Conservation (phyloP, 331 rosid species). For the Arachis monticola region DNA sequence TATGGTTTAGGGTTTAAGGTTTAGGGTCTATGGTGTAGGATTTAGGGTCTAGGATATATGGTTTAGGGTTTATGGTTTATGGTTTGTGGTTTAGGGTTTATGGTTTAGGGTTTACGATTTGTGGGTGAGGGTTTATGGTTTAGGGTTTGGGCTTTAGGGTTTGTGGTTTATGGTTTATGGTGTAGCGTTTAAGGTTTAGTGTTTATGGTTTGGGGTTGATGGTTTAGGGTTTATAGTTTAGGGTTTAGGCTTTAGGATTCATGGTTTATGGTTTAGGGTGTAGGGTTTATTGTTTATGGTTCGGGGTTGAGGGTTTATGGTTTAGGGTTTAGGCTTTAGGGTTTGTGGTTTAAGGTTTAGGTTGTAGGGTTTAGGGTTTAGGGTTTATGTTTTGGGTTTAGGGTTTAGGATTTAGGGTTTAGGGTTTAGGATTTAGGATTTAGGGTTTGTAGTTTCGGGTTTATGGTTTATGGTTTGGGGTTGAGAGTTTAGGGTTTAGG, state of each 20-base stretch:
- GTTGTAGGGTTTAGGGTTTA: not conserved
- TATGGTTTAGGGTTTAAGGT: too few relatives aligned
- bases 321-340: not conserved
- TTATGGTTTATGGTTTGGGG: too few relatives aligned
- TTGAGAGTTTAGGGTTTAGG: too few relatives aligned
- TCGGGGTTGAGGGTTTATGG: not conserved
- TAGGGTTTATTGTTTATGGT: not conserved
- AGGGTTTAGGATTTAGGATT: too few relatives aligned
- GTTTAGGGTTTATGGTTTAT: too few relatives aligned
- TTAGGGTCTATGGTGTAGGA: too few relatives aligned
- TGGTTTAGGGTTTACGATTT: not conserved
- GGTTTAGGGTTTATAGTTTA: not conserved
- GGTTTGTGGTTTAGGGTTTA: too few relatives aligned
- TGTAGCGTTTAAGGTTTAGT: not conserved
- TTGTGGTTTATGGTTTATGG: constrained; percentile 12
- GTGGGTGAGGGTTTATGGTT: not conserved
- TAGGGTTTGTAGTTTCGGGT: too few relatives aligned
- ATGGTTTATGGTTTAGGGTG: not conserved
- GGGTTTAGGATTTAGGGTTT: not conserved
- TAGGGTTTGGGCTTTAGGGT: not conserved
- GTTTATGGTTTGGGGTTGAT: not conserved
- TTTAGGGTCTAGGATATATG: too few relatives aligned
- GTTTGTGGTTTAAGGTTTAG: not conserved
- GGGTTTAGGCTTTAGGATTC: not conserved
- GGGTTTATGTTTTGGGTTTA: not conserved